These are phyloP conservation scores for Cyclaneusma minus DNA, from an alignment of 2,329 filamentous ascomycete species.

Conservation along the genomic window DNA sequence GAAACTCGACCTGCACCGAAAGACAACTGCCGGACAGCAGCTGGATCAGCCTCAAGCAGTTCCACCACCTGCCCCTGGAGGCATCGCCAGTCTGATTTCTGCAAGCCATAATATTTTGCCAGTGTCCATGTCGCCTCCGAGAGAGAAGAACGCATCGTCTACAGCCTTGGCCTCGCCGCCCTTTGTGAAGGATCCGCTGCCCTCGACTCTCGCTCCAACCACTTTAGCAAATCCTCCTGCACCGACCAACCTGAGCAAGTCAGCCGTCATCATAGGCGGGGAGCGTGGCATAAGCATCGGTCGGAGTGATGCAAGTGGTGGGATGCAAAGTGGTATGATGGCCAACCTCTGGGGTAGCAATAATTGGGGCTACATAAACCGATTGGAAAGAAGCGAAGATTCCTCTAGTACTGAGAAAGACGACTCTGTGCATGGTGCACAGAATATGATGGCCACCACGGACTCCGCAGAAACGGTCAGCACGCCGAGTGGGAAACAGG, in stretches of 20 bases:
- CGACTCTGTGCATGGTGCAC: too few species aligned
- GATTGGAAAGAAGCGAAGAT: slow-evolving; percentile 37
- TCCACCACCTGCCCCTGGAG: slow-evolving; percentile 32
- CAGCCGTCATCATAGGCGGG: slow-evolving; percentile 65
- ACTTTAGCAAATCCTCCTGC: slow-evolving; percentile 75
- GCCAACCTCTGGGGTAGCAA: slow-evolving; percentile 90
- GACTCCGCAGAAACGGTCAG: too few species aligned
- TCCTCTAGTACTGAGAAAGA: too few species aligned
- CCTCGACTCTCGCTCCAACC: slow-evolving; percentile 59
- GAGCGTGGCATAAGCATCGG: slow-evolving; percentile 55
- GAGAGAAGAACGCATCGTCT: too few species aligned
- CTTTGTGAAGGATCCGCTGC: slow-evolving; percentile 29
- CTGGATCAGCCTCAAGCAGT: slow-evolving; percentile 18
- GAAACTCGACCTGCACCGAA: slow-evolving; percentile 79
- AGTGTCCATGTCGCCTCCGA: slow-evolving; percentile 34
- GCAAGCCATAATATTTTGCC: slow-evolving; percentile 69
- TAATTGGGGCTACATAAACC: slow-evolving; percentile 59
- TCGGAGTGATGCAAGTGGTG: slow-evolving; percentile 43
- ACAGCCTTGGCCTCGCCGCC: too few species aligned
- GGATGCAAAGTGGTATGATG: slow-evolving; percentile 71
- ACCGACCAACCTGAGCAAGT: slow-evolving; percentile 72
- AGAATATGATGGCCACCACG: too few species aligned
- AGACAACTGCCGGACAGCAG: slow-evolving; percentile 42
- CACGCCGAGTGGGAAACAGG: too few species aligned
- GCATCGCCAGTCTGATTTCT: slow-evolving; percentile 74